phyloP scores from a whole-genome alignment of 176 grass and related monocot species.

The Phoenix dactylifera region DNA sequence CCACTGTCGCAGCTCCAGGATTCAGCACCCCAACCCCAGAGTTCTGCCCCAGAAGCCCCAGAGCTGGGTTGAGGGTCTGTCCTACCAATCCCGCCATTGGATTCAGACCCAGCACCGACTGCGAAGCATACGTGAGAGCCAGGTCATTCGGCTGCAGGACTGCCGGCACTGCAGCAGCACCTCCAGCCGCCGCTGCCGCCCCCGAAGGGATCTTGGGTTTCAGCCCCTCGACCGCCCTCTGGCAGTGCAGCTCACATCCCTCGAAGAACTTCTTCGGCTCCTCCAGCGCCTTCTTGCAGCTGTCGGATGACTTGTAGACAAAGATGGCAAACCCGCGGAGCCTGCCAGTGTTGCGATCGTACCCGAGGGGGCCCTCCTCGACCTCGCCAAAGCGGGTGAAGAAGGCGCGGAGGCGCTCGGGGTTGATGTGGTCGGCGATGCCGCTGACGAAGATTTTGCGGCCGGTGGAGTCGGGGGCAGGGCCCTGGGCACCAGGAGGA shows the following conservation, averaged over 20 bases:
- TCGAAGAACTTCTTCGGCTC: slow-evolving; percentile 44
- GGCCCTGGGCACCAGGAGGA: slow-evolving; percentile 1
- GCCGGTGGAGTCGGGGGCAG: too few relatives aligned
- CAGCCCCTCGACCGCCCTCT: slow-evolving; percentile 21
- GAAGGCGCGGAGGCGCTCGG: too few relatives aligned
- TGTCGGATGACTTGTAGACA: too few relatives aligned
- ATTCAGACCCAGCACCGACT: not conserved
- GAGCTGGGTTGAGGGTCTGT: not conserved
- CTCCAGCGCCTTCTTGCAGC: slow-evolving; percentile 31
- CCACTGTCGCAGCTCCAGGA: not conserved
- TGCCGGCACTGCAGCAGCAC: not conserved
- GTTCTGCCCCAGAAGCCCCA: slow-evolving; percentile 6
- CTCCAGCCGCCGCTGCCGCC: not conserved
- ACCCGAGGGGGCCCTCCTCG: too few relatives aligned
- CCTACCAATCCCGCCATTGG: not conserved
- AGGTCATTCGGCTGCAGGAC: slow-evolving; percentile 7
- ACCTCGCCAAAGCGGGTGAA: too few relatives aligned
- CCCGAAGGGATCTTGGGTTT: slow-evolving; percentile 12
- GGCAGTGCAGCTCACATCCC: slow-evolving; percentile 41
- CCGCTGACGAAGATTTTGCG: too few relatives aligned
- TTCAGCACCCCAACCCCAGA: slow-evolving; percentile 4
- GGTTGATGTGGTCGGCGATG: too few relatives aligned
- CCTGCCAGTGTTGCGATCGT: too few relatives aligned
- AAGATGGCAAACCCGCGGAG: too few relatives aligned
- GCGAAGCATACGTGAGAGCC: slow-evolving; percentile 11